phyloP scores from a whole-genome alignment of 148 eudicot species.

The Fallopia convolvulus region DNA sequence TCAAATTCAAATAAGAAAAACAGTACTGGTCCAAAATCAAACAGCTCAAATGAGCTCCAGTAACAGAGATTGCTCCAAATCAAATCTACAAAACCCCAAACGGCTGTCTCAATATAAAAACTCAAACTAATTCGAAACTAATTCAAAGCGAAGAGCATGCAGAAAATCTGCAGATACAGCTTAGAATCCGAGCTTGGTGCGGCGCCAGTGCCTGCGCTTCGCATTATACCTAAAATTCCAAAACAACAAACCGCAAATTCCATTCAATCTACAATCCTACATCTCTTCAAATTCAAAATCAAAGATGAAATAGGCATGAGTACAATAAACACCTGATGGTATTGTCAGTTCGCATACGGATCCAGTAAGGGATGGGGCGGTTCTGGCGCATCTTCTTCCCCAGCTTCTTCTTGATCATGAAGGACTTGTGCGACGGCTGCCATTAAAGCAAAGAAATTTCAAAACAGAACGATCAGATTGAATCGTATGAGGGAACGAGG shows the following conservation, averaged over 20 bases:
- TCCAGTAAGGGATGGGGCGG: conserved; percentile 13
- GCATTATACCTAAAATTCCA: conserved; percentile 26
- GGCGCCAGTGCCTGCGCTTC: conserved; percentile 44
- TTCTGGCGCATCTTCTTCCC: conserved; percentile 14
- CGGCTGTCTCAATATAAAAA: conserved; percentile 5
- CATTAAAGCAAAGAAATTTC: neutral
- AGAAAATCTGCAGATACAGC: conserved; percentile 3
- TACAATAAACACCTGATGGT: neutral
- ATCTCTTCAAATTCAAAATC: neutral
- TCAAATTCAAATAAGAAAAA: neutral
- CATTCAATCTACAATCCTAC: neutral
- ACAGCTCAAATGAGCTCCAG: neutral
- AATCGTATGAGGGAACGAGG: neutral
- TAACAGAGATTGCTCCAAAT: neutral
- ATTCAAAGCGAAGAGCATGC: neutral
- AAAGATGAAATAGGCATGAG: neutral
- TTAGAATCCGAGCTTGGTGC: conserved; percentile 39
- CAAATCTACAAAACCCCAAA: neutral
- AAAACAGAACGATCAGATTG: neutral
- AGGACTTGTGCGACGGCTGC: conserved; percentile 14
- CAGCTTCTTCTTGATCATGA: conserved; percentile 14
- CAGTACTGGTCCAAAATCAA: neutral
- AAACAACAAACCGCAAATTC: neutral
- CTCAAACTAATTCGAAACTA: neutral
- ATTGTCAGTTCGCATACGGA: conserved; percentile 12